Conservation (phyloP, 495 filamentous ascomycete genomes). For the Clohesyomyces aquaticus region DNA sequence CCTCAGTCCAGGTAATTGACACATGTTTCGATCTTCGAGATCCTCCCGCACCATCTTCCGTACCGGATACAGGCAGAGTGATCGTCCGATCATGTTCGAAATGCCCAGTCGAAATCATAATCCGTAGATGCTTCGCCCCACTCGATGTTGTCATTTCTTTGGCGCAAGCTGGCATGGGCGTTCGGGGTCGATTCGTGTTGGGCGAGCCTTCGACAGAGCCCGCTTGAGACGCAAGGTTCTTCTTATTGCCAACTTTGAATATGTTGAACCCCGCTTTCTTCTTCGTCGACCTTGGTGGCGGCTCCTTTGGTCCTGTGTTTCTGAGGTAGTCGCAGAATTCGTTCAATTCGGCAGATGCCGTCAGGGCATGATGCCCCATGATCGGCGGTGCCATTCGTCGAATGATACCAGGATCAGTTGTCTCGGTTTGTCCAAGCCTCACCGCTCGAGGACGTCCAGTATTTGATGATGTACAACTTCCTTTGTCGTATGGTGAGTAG, state of each 20-base stretch:
- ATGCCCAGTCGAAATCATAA: background rate
- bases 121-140: conserved; percentile 22
- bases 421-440: background rate
- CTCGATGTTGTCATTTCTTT: conserved; percentile 18
- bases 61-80: background rate
- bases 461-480: background rate
- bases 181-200: background rate
- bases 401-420: background rate
- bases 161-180: conserved; percentile 8
- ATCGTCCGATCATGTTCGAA: background rate
- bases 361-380: conserved; percentile 2
- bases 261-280: conserved; percentile 16
- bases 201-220: conserved; percentile 14
- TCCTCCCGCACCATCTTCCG: background rate
- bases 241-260: conserved; percentile 12
- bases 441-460: background rate
- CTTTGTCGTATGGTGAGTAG: conserved; percentile 30
- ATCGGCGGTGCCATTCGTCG: conserved; percentile 27
- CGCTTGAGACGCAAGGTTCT: conserved; percentile 3
- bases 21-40: background rate
- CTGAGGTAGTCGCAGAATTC: conserved; percentile 19
- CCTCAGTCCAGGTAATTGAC: conserved; percentile 21
- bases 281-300: background rate
- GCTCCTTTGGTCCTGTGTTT: conserved; percentile 17
- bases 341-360: conserved; percentile 7